Evolutionary conservation across 495 filamentous ascomycete species (phyloP), one percentile per base, ranked within the genome.

Genomic region (Aspergillus funiculosus): DNA sequence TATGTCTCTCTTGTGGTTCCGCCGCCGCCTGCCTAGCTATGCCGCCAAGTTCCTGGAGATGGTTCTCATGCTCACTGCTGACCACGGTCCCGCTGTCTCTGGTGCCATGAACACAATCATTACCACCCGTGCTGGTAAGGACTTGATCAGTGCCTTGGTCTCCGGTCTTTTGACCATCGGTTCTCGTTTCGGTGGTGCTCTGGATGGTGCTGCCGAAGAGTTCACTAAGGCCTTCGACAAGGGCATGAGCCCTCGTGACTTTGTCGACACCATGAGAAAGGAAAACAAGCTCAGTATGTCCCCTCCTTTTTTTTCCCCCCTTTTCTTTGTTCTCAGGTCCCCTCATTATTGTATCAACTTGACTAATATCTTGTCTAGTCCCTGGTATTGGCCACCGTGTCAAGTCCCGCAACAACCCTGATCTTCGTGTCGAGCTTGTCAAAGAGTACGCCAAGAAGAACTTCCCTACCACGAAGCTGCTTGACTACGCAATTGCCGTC

Each of bases 21-120:
- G 92, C 59, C 90, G 92, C 68, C 88, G 92, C 62, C 86, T 98
- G 37, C 92, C 92, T 52, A 76, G 86, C 57, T 96, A 95, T 62
- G 94, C 92, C 57, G 88, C 88, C 77, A 94, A 92, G 76, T 98
- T 98, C 81, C 72, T 98, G 53, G 92, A 98, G 79, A 98, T 98
- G 92, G 94, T 98, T 54, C 89, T 98, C 67, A 98, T 98, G 92
- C 81, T 98, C 63, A 98, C 92, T 58, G 92, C 92, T 56, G 92
- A 98, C 63, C 92, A 98, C 81, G 92, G 92, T 71, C 92, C 92
- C 31, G 92, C 92, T 60, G 92, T 98, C 50, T 98, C 92, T 54
- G 92, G 92, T 75, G 92, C 92, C 58, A 98, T 98, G 92, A 98
- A 98, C 83, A 98, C 92, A 52, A 98, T 98, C 71, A 97, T 98